These are phyloP conservation scores for Inonotus obliquus DNA, from an alignment of 1,284 basidiomycete genomes.

Conservation along the genomic window DNA sequence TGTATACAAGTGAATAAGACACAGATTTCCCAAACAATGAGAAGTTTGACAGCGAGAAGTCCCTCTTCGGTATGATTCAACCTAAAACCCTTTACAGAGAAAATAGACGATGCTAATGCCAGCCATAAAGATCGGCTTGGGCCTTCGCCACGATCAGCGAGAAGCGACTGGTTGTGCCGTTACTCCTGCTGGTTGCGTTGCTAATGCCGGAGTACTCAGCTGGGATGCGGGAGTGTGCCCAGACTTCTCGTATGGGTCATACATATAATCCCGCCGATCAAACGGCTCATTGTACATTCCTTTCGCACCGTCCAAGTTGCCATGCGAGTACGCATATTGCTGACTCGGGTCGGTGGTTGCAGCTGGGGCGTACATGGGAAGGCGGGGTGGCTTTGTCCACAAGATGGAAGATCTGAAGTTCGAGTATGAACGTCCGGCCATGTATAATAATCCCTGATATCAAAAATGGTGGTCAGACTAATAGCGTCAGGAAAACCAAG, in stretches of 20 bases:
- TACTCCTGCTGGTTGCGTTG: no score
- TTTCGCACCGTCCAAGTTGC: neutral
- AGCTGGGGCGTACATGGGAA: neutral
- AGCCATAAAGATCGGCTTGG: no score
- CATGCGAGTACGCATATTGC: neutral
- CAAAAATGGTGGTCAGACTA: neutral
- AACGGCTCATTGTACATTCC: neutral
- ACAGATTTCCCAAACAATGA: no score
- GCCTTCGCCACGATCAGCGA: no score
- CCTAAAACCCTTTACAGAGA: no score
- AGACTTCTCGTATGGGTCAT: neutral
- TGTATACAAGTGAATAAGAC: no score
- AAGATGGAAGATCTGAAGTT: neutral
- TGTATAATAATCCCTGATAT: conserved; percentile 4
- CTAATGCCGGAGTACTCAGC: no score
- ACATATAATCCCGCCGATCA: neutral
- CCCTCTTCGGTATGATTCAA: no score
- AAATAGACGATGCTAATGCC: no score
- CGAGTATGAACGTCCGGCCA: conserved; percentile 14
- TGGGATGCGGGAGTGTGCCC: no score
- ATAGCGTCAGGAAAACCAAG: neutral
- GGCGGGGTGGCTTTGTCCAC: neutral
- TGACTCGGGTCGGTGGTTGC: neutral
- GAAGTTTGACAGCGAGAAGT: no score
- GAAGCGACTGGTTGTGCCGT: no score